These are phyloP conservation scores for Globisporangium alternatum DNA, from an alignment of 352 stramenopile species.

Conservation along the genomic window DNA sequence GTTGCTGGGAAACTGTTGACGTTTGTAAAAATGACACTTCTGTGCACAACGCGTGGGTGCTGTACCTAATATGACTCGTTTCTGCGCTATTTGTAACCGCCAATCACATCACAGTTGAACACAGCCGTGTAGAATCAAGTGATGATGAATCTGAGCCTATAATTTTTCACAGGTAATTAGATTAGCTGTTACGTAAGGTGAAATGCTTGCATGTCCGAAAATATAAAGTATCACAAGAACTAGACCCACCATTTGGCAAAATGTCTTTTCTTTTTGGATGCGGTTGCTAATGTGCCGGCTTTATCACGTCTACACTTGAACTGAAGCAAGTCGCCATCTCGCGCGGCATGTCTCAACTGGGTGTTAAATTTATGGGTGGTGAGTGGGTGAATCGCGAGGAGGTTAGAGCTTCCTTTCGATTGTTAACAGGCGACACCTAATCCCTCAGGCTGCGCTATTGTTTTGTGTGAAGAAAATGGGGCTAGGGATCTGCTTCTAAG, in stretches of 20 bases:
- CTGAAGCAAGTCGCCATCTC: neutral
- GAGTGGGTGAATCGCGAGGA: too few relatives aligned
- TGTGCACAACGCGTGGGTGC: neutral
- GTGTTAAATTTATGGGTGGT: too few relatives aligned
- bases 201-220: neutral
- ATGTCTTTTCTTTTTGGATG: slow-evolving; percentile 4
- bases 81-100: neutral
- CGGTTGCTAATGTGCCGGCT: slow-evolving; percentile 15
- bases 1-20: neutral
- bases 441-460: too few relatives aligned
- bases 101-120: neutral
- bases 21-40: neutral
- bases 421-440: too few relatives aligned
- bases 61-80: slow-evolving; percentile 1
- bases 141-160: neutral
- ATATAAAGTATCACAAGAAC: neutral
- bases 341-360: too few relatives aligned
- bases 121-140: neutral
- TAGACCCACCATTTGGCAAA: neutral
- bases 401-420: too few relatives aligned
- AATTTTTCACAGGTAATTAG: neutral
- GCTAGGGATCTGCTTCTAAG: too few relatives aligned
- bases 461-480: too few relatives aligned
- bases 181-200: too few relatives aligned
- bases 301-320: slow-evolving; percentile 4